Base-by-base conservation (phyloP, 2,329 filamentous ascomycete species). In the Verticillium nonalfalfae region DNA sequence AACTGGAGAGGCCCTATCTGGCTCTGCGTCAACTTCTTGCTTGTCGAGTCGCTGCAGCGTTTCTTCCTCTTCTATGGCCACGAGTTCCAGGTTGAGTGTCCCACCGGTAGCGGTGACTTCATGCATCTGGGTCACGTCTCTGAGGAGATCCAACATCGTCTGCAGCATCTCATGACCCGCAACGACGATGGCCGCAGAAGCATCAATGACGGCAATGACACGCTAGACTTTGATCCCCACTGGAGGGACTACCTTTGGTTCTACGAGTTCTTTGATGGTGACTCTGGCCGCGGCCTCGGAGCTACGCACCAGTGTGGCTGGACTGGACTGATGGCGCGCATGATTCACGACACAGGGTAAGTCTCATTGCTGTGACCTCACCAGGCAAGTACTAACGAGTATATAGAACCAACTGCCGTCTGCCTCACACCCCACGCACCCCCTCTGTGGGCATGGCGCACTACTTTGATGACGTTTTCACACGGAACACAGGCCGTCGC, bases 281-380 rank as follows among this genome's bases (percentile, higher is more conserved):
- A 98, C 73, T 88, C 82, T 58, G 94, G 94, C 14, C 89, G 93
- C 67, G 94, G 95, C 15, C 83, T 98, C 1, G 94, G 94, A 61
- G 92, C 94, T 40, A 94, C 89, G 57, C 95, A 98, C 75, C 95
- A 98, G 75, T 97, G 92, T 71, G 94, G 94, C 58, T 98, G 95
- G 94, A 97, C 94, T 40, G 94, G 94, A 31, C 76, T 98, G 67
- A 93, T 98, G 73, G 94, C 94, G 33, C 93, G 96, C 76, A 90
- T 98, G 86, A 98, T 98, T 63, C 94, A 98, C 69, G 95, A 98
- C 71, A 97, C 94, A 67, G 94, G 93, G 91, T 95, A 87, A 79
- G 88, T 78, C 31, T 36, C 11, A 31, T 18, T 45, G 6, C 40
- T 9, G 7, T 10, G 4, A 55, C 50, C 21, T 57, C 58, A 13